phyloP scores from a whole-genome alignment of 1,284 basidiomycete genomes.

The Gomphus bonarii region DNA sequence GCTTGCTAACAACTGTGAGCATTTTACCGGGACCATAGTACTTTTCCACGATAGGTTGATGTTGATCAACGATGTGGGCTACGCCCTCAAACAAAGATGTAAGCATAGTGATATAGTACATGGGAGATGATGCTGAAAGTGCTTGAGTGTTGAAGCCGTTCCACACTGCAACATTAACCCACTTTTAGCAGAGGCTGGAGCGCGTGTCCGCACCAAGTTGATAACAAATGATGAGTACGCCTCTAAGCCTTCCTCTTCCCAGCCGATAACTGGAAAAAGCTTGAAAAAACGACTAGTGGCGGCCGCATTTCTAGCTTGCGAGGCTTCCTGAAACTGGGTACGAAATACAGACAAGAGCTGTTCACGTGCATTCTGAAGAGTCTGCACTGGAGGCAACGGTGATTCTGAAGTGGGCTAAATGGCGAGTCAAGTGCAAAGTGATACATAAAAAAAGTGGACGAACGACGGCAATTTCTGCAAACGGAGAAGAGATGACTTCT shows the following conservation, averaged over 20 bases:
- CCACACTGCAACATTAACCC: slow-evolving; percentile 15
- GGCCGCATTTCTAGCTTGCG: slow-evolving; percentile 69
- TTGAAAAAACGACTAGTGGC: slow-evolving; percentile 94
- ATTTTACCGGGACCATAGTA: slow-evolving; percentile 90
- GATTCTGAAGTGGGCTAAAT: slow-evolving; percentile 79
- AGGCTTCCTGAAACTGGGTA: slow-evolving; percentile 70
- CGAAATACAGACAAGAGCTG: slow-evolving; percentile 73
- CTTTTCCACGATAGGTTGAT: slow-evolving; percentile 95
- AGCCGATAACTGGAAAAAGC: slow-evolving; percentile 89
- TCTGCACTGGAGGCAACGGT: slow-evolving; percentile 78
- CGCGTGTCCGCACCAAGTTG: slow-evolving; percentile 74
- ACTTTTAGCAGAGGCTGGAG: slow-evolving; percentile 76
- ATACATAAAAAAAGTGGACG: slow-evolving; percentile 18
- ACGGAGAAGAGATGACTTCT: slow-evolving; percentile 72
- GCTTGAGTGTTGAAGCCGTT: not conserved
- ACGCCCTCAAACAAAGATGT: slow-evolving; percentile 92
- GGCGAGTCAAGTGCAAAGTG: slow-evolving; percentile 3
- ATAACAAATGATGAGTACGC: slow-evolving; percentile 92
- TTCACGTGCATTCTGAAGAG: slow-evolving; percentile 67
- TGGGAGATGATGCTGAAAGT: slow-evolving; percentile 67
- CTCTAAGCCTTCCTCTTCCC: slow-evolving; percentile 85
- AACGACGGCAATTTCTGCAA: slow-evolving; percentile 84
- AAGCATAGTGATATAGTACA: slow-evolving; percentile 80
- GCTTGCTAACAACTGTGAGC: slow-evolving; percentile 65
- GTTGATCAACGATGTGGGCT: slow-evolving; percentile 93